Evolutionary conservation across 1,284 basidiomycete genomes (phyloP), one percentile per base, ranked within the genome.

Genomic region (Mycena citricolor): DNA sequence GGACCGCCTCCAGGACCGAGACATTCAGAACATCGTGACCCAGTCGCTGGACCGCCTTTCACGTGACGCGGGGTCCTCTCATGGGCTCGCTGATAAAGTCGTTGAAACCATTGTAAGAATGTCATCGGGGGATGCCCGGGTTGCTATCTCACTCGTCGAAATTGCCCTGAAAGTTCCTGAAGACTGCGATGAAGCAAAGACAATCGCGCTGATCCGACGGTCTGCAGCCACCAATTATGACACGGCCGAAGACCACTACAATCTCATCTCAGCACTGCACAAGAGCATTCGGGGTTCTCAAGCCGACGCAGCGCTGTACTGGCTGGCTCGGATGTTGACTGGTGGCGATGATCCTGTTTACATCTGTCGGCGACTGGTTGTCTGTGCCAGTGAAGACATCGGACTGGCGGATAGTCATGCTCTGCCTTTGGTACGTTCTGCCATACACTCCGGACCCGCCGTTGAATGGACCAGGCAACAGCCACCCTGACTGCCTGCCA

Each of bases 271-370:
- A 22, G 91, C 91, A 5, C 65, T 92, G 54, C 93, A 95, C 66
- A 95, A 95, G 63, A 81, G 81, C 49, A 78, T 95, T 23, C 76
- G 93, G 31, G 91, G 90, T 6, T 81, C 81, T 40, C 79, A 93
- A 54, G 80, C 83, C 2, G 77, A 79, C 55, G 92, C 90, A 0
- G 90, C 90, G 6, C 70, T 95, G 68, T 95, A 94, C 65, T 95
- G 91, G 90, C 72, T 93, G 6, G 89, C 88, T 8, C 74, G 83
- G 32, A 90, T 92, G 87, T 69, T 90, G 25, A 76, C 73, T 34
- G 86, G 81, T n/a, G 92, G 90, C 10, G 91, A 95, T 62, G 93
- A 95, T 64, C 87, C 93, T 2, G 61, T 93, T 26, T 95, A 86
- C 59, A 81, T 94, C 49, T 88, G 85, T 1, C 73, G 92, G 20